Evolutionary conservation across 805 yeast genomes (phyloP), one percentile per base, ranked within the genome.

Genomic region (Pichia insulana): DNA sequence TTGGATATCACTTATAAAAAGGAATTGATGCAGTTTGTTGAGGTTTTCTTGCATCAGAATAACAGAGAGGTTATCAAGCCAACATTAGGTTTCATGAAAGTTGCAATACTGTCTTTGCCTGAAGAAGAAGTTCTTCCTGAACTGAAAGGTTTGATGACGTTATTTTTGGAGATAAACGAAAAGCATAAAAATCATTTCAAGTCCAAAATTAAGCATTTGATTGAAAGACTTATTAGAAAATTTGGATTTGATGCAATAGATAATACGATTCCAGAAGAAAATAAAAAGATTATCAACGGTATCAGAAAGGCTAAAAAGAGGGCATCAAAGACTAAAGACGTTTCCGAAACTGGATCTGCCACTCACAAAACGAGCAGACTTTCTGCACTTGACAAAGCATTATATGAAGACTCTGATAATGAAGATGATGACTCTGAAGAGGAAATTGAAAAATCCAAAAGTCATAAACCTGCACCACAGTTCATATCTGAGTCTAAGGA

Each of bases 161-260:
- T 84, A 53, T 71, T 92, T 55, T 70, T 92, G 74, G 78, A 79
- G 47, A 89, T 97, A 92, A 86, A 96, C 34, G 92, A 87, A 60
- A 97, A 89, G 59, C 97, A 90, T 63, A 86, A 87, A 56, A 94
- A 95, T 37, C 96, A 88, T 58, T 92, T 92, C 73, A 88, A 86
- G 60, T 76, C 89, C 12, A 90, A 86, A 62, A 90, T 92, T 30
- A 86, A 87, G 67, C 97, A 92, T 57, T 83, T 92, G 42, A 69
- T 92, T 48, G 99, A 92, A 70, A 76, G 97, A 54, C 68, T 92
- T 55, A 76, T 90, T 42, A 77, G 98, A 59, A 80, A 88, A 58
- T 87, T 86, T 58, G 96, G 97, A n/a, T 73, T 76, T 48, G 97
- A 89, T 28, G 73, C 69, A n/a, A 74, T 92, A 40, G 95, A 84